Evolutionary conservation across 2,329 filamentous ascomycete species (phyloP), one percentile per base, ranked within the genome.

Genomic region (Metarhizium anisopliae): DNA sequence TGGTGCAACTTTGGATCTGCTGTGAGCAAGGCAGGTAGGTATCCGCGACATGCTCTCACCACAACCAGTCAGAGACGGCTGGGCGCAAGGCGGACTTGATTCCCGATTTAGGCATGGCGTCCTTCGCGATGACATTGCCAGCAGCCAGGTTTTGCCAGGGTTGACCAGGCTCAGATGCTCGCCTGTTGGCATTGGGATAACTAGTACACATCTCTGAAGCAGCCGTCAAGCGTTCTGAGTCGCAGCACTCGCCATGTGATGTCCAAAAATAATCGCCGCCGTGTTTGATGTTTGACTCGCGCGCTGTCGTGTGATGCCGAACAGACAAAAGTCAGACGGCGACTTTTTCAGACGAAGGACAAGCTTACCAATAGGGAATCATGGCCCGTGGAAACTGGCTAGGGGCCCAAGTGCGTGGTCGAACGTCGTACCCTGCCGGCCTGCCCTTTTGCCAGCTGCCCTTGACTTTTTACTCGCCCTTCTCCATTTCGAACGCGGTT

Each of bases 31-130:
- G 29, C 29, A 38, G 20, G 32, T 50, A 53, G 35, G 47, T 43
- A 43, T 40, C 43, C 50, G 47, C 53, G 32, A 50, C 52, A 47
- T 53, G 42, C 14, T 5, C 30, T 29, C 53, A 40, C 18, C 45
- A 29, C 14, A 45, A 16, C 16, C 42, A 45, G 51, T 35, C 51
- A 43, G 8, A 43, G 35, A 40, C 8, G n/a, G 11, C 20, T 32
- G 45, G n/a, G 36, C 30, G 32, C 51, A 51, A 47, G 36, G 54
- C 60, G 60, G 61, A 59, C 58, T 51, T 60, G 58, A 55, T 63
- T 56, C 61, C 61, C 58, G n/a, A 58, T 59, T 35, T 59, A 18
- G 58, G 29, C 50, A 54, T 59, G 56, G 58, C 35, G 56, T 49
- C 32, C 16, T 18, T 36, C 30, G 32, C 30, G 45, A 47, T 40